phyloP scores from a whole-genome alignment of 2,329 filamentous ascomycete genomes.

The Fusarium verticillioides region DNA sequence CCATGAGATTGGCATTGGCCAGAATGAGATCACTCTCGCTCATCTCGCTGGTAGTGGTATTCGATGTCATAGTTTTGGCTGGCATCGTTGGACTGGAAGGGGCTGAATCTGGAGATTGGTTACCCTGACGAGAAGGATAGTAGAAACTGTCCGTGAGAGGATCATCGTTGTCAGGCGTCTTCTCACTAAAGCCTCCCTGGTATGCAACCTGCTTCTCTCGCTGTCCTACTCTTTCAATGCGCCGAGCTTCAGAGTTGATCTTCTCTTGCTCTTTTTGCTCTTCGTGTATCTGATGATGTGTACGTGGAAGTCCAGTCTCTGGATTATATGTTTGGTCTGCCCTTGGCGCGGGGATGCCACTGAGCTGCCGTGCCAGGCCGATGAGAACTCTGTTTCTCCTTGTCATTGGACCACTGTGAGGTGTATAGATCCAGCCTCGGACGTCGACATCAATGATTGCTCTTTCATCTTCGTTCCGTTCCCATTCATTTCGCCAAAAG shows the following conservation, averaged over 20 bases:
- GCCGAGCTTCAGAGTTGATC: conserved; percentile 79
- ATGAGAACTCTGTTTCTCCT: conserved; percentile 88
- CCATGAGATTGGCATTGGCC: conserved; percentile 89
- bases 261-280: conserved; percentile 68
- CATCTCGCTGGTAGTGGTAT: conserved; percentile 66
- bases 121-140: conserved; percentile 47
- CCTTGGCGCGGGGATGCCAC: conserved; percentile 80
- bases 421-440: conserved; percentile 92
- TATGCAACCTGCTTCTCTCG: conserved; percentile 76
- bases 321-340: conserved; percentile 47
- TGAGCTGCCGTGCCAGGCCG: conserved; percentile 86
- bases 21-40: conserved; percentile 78
- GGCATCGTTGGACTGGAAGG: conserved; percentile 58
- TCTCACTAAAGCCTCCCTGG: conserved; percentile 79
- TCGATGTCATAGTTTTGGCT: conserved; percentile 46
- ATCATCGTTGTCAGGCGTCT: conserved; percentile 59
- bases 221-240: conserved; percentile 78
- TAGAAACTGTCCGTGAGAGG: conserved; percentile 48
- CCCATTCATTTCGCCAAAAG: conserved; percentile 83
- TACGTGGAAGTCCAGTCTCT: conserved; percentile 33
- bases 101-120: conserved; percentile 52
- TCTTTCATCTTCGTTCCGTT: conserved; percentile 81
- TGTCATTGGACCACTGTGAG: conserved; percentile 84
- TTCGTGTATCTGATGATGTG: conserved; percentile 53
- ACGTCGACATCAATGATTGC: conserved; percentile 95